These are phyloP conservation scores for Rossbeevera mucosa DNA, from an alignment of 768 basidiomycete species.

Conservation along the genomic window DNA sequence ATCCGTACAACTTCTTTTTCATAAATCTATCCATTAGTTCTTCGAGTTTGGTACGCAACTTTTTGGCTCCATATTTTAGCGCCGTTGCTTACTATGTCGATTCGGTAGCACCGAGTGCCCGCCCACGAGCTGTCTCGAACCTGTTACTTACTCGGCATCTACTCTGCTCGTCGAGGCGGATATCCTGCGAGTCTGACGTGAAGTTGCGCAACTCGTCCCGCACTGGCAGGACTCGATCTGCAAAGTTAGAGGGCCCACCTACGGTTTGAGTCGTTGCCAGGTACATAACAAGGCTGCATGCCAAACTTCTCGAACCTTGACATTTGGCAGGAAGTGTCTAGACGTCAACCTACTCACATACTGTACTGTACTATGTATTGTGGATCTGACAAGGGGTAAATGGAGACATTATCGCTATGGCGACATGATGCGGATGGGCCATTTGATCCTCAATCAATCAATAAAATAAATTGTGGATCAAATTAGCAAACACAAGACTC, in stretches of 20 bases:
- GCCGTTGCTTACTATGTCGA: background rate
- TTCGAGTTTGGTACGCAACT: background rate
- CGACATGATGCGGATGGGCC: background rate
- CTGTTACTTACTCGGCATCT: background rate
- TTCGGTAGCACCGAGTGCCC: background rate
- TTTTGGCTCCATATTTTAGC: background rate
- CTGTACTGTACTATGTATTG: background rate
- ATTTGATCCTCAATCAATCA: too few species aligned
- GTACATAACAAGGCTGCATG: background rate
- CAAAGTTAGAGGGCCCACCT: too few species aligned
- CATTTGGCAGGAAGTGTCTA: slow-evolving; percentile 5
- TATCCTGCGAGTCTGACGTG: too few species aligned
- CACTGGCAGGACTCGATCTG: too few species aligned
- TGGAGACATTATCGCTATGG: background rate
- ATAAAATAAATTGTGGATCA: background rate
- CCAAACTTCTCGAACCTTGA: background rate
- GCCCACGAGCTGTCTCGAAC: background rate
- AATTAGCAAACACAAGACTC: too few species aligned
- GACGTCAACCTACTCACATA: too few species aligned
- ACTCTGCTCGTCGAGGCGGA: too few species aligned
- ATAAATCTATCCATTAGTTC: background rate
- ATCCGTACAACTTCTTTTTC: background rate
- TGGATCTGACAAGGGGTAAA: background rate
- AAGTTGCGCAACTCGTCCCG: too few species aligned
- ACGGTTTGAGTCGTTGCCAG: background rate